These are phyloP conservation scores for Tritrichomonas musculus DNA, from an alignment of 208 protist species.

Conservation along the genomic window DNA sequence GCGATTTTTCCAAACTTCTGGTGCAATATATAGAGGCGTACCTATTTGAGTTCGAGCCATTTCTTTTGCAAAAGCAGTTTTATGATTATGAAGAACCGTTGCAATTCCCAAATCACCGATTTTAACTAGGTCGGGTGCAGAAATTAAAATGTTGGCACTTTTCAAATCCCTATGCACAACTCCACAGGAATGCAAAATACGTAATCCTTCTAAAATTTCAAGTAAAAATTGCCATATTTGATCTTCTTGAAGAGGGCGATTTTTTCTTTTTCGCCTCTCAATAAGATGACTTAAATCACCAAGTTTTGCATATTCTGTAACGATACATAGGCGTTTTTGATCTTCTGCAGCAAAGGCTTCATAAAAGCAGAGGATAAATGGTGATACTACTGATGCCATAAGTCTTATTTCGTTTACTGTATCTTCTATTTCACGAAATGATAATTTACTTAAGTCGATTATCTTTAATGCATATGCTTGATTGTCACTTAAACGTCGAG, in stretches of 20 bases:
- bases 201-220: neutral
- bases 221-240: neutral
- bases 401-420: constrained; percentile 62
- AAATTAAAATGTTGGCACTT: neutral
- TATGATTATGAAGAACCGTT: constrained; percentile 47
- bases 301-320: constrained; percentile 55
- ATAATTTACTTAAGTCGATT: constrained; percentile 38
- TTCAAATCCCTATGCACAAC: constrained; percentile 13
- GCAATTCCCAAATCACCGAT: constrained; percentile 56
- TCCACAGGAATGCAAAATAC: neutral
- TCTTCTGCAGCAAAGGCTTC: constrained; percentile 59
- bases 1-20: too few relatives aligned
- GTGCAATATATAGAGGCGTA: constrained; percentile 61
- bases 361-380: constrained; percentile 54
- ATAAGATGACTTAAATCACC: constrained; percentile 48
- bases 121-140: neutral
- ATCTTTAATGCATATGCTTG: constrained; percentile 41
- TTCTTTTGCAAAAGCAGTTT: too few relatives aligned
- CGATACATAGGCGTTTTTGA: constrained; percentile 56
- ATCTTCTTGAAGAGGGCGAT: neutral
- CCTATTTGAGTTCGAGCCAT: constrained; percentile 52
- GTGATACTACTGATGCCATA: constrained; percentile 52
- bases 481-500: neutral
- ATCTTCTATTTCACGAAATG: constrained; percentile 48
- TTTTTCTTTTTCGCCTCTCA: neutral